Evolutionary conservation across 345 rosid genomes (phyloP).

Genomic region (Fremontodendron californicum): DNA sequence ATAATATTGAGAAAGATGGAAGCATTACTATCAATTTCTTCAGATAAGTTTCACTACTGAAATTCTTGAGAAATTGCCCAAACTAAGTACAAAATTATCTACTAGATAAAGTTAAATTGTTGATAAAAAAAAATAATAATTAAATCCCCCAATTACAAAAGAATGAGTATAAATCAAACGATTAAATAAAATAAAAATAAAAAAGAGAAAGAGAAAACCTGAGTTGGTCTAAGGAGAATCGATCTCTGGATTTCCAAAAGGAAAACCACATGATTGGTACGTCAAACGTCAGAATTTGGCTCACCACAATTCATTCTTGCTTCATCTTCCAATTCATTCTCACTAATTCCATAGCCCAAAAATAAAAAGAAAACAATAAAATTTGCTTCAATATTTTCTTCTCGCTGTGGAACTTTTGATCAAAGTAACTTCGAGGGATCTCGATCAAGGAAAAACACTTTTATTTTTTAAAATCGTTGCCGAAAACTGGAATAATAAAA

Average conservation of each 20-base stretch:
- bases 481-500: no score
- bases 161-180: background rate
- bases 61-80: background rate
- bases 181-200: background rate
- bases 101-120: background rate
- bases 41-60: background rate
- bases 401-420: background rate
- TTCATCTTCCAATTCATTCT: conserved; percentile 23
- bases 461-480: no score
- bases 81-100: background rate
- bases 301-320: conserved; percentile 27
- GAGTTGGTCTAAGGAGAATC: conserved; percentile 87
- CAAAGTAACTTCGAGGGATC: background rate
- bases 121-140: background rate
- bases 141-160: background rate
- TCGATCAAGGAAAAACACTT: background rate
- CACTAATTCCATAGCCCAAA: background rate
- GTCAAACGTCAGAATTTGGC: conserved; percentile 33
- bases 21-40: background rate
- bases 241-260: conserved; percentile 89
- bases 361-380: background rate
- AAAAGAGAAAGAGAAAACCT: conserved; percentile 38
- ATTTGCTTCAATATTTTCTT: background rate
- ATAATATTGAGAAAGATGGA: background rate
- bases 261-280: conserved; percentile 67